Evolutionary conservation across 2,329 filamentous ascomycete species (phyloP).

Genomic region (Colletotrichum sidae): DNA sequence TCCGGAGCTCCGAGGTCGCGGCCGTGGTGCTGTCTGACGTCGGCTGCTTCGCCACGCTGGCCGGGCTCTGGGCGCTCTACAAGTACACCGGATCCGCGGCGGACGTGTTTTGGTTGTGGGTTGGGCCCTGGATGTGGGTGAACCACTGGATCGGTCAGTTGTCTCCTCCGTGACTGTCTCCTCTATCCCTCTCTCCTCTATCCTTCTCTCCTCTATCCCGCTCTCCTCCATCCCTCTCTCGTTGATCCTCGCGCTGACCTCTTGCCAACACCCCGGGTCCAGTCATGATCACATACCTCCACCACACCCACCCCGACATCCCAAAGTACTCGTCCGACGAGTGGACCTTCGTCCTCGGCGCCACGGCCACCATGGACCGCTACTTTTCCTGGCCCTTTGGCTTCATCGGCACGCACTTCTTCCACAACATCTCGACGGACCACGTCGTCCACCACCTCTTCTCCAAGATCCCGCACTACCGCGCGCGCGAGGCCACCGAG

Average conservation of each 20-base stretch:
- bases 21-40: slow-evolving; percentile 70
- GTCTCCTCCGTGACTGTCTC: too few relatives aligned
- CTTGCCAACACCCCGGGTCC: neutral
- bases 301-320: slow-evolving; percentile 71
- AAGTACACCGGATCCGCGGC: slow-evolving; percentile 47
- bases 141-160: slow-evolving; percentile 74
- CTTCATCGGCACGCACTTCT: slow-evolving; percentile 69
- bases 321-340: slow-evolving; percentile 64
- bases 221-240: too few relatives aligned
- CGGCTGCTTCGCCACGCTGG: slow-evolving; percentile 51
- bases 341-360: slow-evolving; percentile 72
- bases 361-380: slow-evolving; percentile 70
- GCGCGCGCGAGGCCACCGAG: slow-evolving; percentile 66
- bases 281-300: slow-evolving; percentile 81
- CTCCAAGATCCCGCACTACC: slow-evolving; percentile 70
- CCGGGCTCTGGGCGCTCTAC: slow-evolving; percentile 62
- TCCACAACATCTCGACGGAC: slow-evolving; percentile 70
- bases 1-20: slow-evolving; percentile 65
- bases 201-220: too few relatives aligned
- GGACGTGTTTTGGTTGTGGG: slow-evolving; percentile 67
- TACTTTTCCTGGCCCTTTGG: slow-evolving; percentile 57
- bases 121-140: slow-evolving; percentile 75
- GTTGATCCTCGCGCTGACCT: too few relatives aligned
- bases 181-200: too few relatives aligned
- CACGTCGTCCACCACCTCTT: slow-evolving; percentile 73